Evolutionary conservation across 768 basidiomycete species (phyloP), one percentile per base, ranked within the genome.

Genomic region (Coprinellus aureogranulatus): DNA sequence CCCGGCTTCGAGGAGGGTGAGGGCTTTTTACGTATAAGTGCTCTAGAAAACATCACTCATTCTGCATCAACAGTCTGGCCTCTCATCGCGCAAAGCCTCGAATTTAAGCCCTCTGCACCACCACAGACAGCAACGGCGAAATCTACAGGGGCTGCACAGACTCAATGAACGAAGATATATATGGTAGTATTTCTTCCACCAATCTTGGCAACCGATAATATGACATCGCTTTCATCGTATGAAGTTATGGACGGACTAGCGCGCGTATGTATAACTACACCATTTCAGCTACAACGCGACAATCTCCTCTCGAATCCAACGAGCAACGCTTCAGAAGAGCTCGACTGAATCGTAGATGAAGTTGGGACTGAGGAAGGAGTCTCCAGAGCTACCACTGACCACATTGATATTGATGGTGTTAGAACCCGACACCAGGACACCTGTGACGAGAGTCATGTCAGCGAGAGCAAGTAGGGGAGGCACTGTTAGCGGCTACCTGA

Each of bases 1-100:
- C 88, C 90, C 18, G 92, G 92, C 1, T 94, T 93, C 65, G 92
- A 93, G 72, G 90, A 92, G 80, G 88, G 88, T 88, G 6, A 6
- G 34, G 6, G 45, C 26, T 26, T 34, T 10, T 23, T 48, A 27
- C 20, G n/a, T 39, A 39, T n/a, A 6, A 18, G n/a, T 9, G 52
- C 27, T 45, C 31, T 46, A 39, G 4, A 47, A 8, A 14, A 14
- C 11, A 34, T 23, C 20, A 12, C 6, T 20, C 27, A 31, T 27
- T 10, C 44, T 45, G 30, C 1, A 44, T 55, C 50, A 40, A 45
- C 45, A 85, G 87, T 89, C 14, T 89, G 87, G 87, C 86, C 87
- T 2, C 70, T 81, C 27, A 88, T 89, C 59, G 79, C 83, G 0
- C 77, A 81, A 51, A 81, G 81, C 58, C 71, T 89, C 25, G 85